phyloP scores from a whole-genome alignment of 805 yeast species.

The Candida coleopterorum region DNA sequence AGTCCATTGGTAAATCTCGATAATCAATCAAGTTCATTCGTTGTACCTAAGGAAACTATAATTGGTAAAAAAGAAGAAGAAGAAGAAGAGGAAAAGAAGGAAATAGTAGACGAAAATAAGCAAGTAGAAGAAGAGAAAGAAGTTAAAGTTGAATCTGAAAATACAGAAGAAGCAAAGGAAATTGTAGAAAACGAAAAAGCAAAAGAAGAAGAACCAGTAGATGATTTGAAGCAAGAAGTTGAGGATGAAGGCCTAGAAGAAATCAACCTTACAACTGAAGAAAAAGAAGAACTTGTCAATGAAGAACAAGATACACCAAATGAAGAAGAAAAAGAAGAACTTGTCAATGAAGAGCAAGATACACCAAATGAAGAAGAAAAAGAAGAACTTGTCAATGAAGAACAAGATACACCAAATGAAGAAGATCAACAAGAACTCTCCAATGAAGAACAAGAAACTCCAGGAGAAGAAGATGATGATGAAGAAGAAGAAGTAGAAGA shows the following conservation, averaged over 20 bases:
- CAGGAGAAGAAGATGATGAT: not conserved
- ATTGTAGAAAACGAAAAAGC: not conserved
- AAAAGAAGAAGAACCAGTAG: not conserved
- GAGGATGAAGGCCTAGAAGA: not conserved
- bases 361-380: not conserved
- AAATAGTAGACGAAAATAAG: too few species aligned
- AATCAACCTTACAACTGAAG: not conserved
- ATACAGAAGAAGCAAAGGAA: constrained; percentile 1
- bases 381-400: not conserved
- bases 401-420: not conserved
- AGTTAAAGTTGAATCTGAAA: too few species aligned
- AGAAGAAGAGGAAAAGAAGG: constrained; percentile 2
- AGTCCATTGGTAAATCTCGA: constrained; percentile 25
- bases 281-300: too few species aligned
- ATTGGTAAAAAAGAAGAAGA: constrained; percentile 23
- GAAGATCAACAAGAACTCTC: too few species aligned
- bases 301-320: too few species aligned
- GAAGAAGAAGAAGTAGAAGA: constrained; percentile 5
- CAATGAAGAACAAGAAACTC: constrained; percentile 1
- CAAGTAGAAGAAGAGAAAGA: constrained; percentile 1
- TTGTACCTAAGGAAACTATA: constrained; percentile 39
- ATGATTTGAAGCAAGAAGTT: constrained; percentile 1
- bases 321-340: constrained; percentile 12
- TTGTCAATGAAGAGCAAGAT: constrained; percentile 3
- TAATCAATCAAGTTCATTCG: constrained; percentile 20